Evolutionary conservation across 192 early-diverging fungal genomes (phyloP), one percentile per base, ranked within the genome.

Genomic region (Phycomyces nitens): DNA sequence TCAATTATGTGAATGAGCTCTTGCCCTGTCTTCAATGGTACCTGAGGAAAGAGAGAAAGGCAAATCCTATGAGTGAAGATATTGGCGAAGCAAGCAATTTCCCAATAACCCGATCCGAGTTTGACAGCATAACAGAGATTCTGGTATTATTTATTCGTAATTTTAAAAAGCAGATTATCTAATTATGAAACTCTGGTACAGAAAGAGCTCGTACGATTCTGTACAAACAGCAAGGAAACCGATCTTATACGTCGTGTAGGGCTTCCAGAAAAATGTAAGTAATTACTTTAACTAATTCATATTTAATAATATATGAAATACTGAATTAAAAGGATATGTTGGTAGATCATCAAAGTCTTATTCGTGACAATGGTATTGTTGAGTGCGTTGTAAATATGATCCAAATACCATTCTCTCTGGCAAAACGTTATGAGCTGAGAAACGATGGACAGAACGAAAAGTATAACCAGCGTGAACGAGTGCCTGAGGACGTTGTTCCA

Each of bases 331-430:
- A 50, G 11, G 3, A 53, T 23, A 53, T 23, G 29, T 47, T 3
- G 10, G 8, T 11, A 66, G 65, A 66, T 26, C 65, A 66, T 20
- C 65, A 66, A 40, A 26, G 29, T 15, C 15, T 66, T 38, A 22
- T 66, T 29, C 57, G 65, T 16, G 65, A 66, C 24, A 66, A 40
- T 42, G 65, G 65, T 6, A 53, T 66, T 27, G 52, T 66, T 38
- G 65, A 66, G 53, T 43, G 55, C 38, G 65, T 60, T 20, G 52
- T 66, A 6, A 44, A 53, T 10, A 56, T 66, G 65, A 66, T 66
- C n/a, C 56, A 59, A 18, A 50, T 53, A 2, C 65, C 65, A 1
- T 66, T 66, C 24, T 29, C 49, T 18, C 14, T 66, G 44, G 65
- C 24, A 1, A 50, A 58, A 59, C 65, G 65, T 11, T 41, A 56